Conservation (phyloP, 2,329 filamentous ascomycete species). For the Polychaeton citri region DNA sequence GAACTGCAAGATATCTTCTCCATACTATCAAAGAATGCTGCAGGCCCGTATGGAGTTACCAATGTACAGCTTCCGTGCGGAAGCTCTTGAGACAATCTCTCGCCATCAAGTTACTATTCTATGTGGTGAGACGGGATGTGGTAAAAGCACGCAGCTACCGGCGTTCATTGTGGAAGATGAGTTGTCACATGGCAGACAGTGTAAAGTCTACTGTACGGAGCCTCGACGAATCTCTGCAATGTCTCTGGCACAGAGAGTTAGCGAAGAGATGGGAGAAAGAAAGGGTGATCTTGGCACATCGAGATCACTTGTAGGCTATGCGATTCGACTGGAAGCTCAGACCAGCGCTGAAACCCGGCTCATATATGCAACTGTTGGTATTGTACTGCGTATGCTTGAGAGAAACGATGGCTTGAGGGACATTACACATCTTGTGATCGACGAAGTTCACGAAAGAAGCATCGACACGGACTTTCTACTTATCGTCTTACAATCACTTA, state of each 20-base stretch:
- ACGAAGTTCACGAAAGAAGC: slow-evolving; percentile 90
- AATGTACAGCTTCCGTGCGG: slow-evolving; percentile 72
- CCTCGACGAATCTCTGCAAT: slow-evolving; percentile 93
- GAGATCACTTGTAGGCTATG: slow-evolving; percentile 81
- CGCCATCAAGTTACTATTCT: slow-evolving; percentile 79
- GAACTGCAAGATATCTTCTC: slow-evolving; percentile 35
- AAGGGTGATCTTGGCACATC: slow-evolving; percentile 68
- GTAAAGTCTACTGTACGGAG: slow-evolving; percentile 92
- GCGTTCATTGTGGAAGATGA: slow-evolving; percentile 86
- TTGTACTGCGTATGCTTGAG: slow-evolving; percentile 97
- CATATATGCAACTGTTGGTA: slow-evolving; percentile 77
- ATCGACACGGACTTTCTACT: slow-evolving; percentile 96
- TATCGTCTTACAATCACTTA: slow-evolving; percentile 75
- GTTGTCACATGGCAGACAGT: slow-evolving; percentile 62
- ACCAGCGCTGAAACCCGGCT: slow-evolving; percentile 68
- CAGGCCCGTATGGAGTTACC: slow-evolving; percentile 65
- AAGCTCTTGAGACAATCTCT: slow-evolving; percentile 66
- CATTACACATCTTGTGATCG: slow-evolving; percentile 87
- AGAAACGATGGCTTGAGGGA: slow-evolving; percentile 73
- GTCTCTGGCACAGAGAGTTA: slow-evolving; percentile 81
- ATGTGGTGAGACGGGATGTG: slow-evolving; percentile 92
- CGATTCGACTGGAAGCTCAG: slow-evolving; percentile 84
- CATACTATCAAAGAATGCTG: slow-evolving; percentile 65
- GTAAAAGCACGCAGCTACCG: slow-evolving; percentile 96
- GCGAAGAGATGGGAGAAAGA: slow-evolving; percentile 82